A percentile compares a stretch with the other conserved stretches of the same genome.
Evolutionary conservation across 2,329 filamentous ascomycete genomes (phyloP).

Genomic region (Nemania bipapillata): DNA sequence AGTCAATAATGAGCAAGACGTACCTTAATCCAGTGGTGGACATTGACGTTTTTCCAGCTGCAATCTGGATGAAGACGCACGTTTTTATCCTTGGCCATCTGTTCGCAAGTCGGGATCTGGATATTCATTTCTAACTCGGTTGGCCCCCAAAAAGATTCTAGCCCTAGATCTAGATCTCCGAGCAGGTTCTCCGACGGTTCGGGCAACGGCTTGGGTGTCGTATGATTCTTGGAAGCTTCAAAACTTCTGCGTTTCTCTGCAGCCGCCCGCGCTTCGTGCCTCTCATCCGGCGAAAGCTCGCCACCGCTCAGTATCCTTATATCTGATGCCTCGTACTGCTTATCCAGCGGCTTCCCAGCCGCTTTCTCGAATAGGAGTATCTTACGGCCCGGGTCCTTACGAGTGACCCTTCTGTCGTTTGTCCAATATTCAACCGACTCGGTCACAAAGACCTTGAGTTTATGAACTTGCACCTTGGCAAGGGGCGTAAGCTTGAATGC

Average conservation of each 20-base stretch:
- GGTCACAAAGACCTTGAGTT: constrained; percentile 89
- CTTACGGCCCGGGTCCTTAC: constrained; percentile 85
- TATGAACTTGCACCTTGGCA: constrained; percentile 91
- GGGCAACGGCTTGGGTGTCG: constrained; percentile 58
- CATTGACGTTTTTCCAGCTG: constrained; percentile 91
- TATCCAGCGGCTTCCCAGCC: constrained; percentile 79
- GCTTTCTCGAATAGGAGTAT: constrained; percentile 88
- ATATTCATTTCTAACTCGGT: constrained; percentile 96
- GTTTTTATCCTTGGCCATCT: constrained; percentile 78
- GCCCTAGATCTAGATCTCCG: constrained; percentile 77
- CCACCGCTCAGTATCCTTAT: constrained; percentile 82
- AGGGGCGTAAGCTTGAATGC: constrained; percentile 93
- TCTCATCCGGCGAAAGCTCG: constrained; percentile 69
- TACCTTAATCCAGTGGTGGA: constrained; percentile 97
- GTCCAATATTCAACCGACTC: constrained; percentile 94
- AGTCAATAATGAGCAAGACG: background rate
- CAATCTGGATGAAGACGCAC: constrained; percentile 84
- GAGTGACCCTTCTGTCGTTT: constrained; percentile 82
- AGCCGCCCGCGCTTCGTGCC: constrained; percentile 60
- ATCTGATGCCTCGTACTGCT: constrained; percentile 78
- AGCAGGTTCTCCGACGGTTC: constrained; percentile 75
- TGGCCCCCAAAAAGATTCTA: constrained; percentile 80
- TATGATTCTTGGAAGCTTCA: constrained; percentile 60
- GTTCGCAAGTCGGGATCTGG: constrained; percentile 87
- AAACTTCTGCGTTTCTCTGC: constrained; percentile 64